Base-by-base conservation (phyloP, 805 yeast species). In the Dipodascopsis tothii region DNA sequence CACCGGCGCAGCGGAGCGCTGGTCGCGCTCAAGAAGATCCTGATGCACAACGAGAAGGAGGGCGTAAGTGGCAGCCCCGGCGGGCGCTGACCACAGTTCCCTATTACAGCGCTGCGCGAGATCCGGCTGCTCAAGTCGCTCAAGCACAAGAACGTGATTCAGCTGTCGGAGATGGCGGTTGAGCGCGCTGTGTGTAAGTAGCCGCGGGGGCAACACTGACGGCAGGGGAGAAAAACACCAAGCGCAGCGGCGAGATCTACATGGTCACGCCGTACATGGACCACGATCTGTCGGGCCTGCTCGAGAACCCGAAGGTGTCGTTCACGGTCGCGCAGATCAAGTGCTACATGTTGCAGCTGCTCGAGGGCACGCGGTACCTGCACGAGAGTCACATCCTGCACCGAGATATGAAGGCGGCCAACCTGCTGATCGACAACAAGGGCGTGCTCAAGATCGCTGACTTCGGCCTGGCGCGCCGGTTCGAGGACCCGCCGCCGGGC, bases 321-420 rank as follows among this genome's bases (percentile, higher is more conserved):
- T 65, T 94, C 25, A 61, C 72, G 3, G 68, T 79, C 20, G 65
- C 82, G 0, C 92, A 85, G 51, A 84, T 85, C 53, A 94, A 94
- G 61, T 82, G 92, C 57, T 75, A 90, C 46, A 75, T 86, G 81
- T 55, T 63, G 19, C 98, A 92, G 64, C 64, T 92, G 30, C 67
- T 92, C 5, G 66, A 69, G 40, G 98, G 97, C 7, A 73, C 92
- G 21, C 77, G 82, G 48, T 92, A 80, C 59, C 74, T 92, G 25
- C 99, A 92, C 59, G 66, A 60, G 46, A 52, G 62, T 56, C 61
- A 73, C 53, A 72, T 71, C 56, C 56, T 81, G 62, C 99, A 92
- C 62, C 73, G 99, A 47, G 99, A 92, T 60, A 83, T 92, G 49
- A 92, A 92, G 63, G 86, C 97, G 0, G 95, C 98, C 14, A 92